These are phyloP conservation scores for Monosporascus sp. DNA, from an alignment of 2,329 filamentous ascomycete genomes.

Conservation along the genomic window DNA sequence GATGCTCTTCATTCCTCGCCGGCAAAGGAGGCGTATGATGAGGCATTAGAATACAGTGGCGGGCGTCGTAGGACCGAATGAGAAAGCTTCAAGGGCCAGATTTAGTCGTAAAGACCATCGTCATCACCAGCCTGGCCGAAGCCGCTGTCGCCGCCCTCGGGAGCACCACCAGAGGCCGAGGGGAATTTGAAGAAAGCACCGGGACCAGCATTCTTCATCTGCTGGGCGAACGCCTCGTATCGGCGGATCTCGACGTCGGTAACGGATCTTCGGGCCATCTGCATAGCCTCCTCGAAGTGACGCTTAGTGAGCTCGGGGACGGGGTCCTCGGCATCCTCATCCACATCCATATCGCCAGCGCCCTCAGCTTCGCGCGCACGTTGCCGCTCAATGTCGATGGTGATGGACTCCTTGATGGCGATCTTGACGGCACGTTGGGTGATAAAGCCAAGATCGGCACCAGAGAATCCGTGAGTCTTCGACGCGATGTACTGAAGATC, in stretches of 20 bases:
- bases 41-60: slow-evolving; percentile 43
- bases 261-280: slow-evolving; percentile 86
- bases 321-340: slow-evolving; percentile 81
- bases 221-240: slow-evolving; percentile 97
- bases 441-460: slow-evolving; percentile 98
- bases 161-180: slow-evolving; percentile 65
- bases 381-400: slow-evolving; percentile 82
- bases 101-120: slow-evolving; percentile 94
- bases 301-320: slow-evolving; percentile 93
- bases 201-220: slow-evolving; percentile 96
- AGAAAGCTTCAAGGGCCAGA: slow-evolving; percentile 14
- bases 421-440: slow-evolving; percentile 99
- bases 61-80: slow-evolving; percentile 2
- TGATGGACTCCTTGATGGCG: slow-evolving; percentile 96
- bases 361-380: slow-evolving; percentile 87
- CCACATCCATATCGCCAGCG: slow-evolving; percentile 74
- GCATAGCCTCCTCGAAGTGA: slow-evolving; percentile 99
- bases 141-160: slow-evolving; percentile 50
- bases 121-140: slow-evolving; percentile 89
- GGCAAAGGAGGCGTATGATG: slow-evolving; percentile 12
- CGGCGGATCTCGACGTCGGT: slow-evolving; percentile 95
- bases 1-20: neutral
- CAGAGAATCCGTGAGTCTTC: slow-evolving; percentile 98
- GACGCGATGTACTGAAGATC: slow-evolving; percentile 87
- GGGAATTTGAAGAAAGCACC: slow-evolving; percentile 99